Evolutionary conservation across 352 stramenopile genomes (phyloP).

Genomic region (Globisporangium camurandrum): DNA sequence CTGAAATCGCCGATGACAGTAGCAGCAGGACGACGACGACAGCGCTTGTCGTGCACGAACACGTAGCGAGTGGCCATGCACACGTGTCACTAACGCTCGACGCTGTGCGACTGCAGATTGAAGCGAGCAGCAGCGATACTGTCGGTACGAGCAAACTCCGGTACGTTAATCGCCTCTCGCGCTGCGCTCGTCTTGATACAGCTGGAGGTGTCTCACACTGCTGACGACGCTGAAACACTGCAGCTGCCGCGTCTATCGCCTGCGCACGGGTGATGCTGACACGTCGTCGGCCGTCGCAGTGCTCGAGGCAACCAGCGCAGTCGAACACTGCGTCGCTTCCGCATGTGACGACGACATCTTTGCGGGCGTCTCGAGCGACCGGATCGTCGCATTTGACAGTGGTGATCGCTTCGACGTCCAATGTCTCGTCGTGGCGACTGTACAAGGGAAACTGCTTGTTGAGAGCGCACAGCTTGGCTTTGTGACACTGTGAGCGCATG

Average conservation of each 20-base stretch:
- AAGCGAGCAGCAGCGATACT: not conserved
- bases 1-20: too few species aligned
- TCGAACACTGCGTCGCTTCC: slow-evolving; percentile 30
- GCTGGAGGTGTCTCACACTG: too few species aligned
- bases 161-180: not conserved
- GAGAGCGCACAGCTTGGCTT: slow-evolving; percentile 39
- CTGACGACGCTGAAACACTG: not conserved
- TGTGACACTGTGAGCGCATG: slow-evolving; percentile 13
- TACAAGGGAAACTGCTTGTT: slow-evolving; percentile 24
- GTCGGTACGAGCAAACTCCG: slow-evolving; percentile 5
- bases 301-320: slow-evolving; percentile 23
- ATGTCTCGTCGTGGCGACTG: slow-evolving; percentile 20
- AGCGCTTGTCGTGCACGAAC: not conserved
- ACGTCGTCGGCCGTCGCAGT: slow-evolving; percentile 4
- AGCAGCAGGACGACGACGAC: not conserved
- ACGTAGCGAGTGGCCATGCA: slow-evolving; percentile 12
- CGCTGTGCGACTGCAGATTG: slow-evolving; percentile 17
- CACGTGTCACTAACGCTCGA: slow-evolving; percentile 24
- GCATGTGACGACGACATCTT: slow-evolving; percentile 40
- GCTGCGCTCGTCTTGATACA: not conserved
- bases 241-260: slow-evolving; percentile 34
- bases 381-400: slow-evolving; percentile 19
- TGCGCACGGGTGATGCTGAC: slow-evolving; percentile 11
- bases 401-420: slow-evolving; percentile 31
- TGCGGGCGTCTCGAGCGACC: slow-evolving; percentile 28